Conservation (phyloP, 2,329 filamentous ascomycete genomes). For the Clarireedia paspali region DNA sequence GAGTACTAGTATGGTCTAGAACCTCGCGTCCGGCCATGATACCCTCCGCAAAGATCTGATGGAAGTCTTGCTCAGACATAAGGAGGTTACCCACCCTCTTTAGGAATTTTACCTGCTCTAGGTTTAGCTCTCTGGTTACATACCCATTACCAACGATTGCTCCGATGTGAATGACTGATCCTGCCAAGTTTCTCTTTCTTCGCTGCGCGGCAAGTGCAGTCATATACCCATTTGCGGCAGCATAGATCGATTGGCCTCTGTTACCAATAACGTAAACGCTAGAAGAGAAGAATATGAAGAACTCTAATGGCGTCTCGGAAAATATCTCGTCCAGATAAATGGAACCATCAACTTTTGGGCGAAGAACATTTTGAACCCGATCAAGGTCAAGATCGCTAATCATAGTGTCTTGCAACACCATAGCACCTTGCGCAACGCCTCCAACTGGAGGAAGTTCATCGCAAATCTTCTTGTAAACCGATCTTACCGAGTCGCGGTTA, state of each 20-base stretch:
- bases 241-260: slow-evolving; percentile 9
- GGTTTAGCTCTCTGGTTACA: slow-evolving; percentile 19
- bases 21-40: slow-evolving; percentile 28
- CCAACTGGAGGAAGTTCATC: slow-evolving; percentile 24
- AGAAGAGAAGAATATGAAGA: slow-evolving; percentile 27
- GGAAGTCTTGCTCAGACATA: slow-evolving; percentile 32
- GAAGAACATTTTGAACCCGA: background rate
- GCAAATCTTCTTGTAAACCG: background rate
- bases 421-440: slow-evolving; percentile 37
- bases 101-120: slow-evolving; percentile 1
- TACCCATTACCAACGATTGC: slow-evolving; percentile 37
- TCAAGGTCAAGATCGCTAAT: slow-evolving; percentile 37
- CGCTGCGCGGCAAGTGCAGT: slow-evolving; percentile 35
- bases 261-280: slow-evolving; percentile 37
- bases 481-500: background rate
- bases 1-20: background rate
- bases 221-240: slow-evolving; percentile 25
- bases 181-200: slow-evolving; percentile 33
- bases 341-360: slow-evolving; percentile 11
- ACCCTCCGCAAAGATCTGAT: slow-evolving; percentile 36
- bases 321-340: slow-evolving; percentile 8
- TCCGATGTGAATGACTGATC: slow-evolving; percentile 44
- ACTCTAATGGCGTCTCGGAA: slow-evolving; percentile 29
- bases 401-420: slow-evolving; percentile 32
- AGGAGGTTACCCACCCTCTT: background rate